These are phyloP conservation scores for Exophiala dermatitidis DNA, from an alignment of 2,329 filamentous ascomycete species.

Conservation along the genomic window DNA sequence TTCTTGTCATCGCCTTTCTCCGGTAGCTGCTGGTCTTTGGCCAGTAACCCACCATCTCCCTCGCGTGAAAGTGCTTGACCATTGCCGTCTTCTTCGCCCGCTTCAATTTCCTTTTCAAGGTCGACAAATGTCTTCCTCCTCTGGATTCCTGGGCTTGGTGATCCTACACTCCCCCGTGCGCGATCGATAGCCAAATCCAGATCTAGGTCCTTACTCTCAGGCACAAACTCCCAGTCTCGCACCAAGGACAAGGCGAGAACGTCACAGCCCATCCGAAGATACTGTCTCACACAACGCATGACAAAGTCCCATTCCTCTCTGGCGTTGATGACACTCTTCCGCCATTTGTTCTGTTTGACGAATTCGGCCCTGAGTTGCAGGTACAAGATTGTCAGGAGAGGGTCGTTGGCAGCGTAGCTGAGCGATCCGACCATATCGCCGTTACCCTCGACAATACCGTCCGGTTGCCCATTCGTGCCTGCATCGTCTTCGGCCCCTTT, in stretches of 20 bases:
- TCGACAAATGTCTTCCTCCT: conserved; percentile 54
- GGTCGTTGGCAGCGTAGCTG: conserved; percentile 82
- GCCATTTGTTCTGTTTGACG: conserved; percentile 75
- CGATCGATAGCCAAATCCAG: too few species aligned
- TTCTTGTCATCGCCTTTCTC: conserved; percentile 24
- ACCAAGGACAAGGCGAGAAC: conserved; percentile 75
- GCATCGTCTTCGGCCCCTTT: too few species aligned
- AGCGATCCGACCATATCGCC: conserved; percentile 54
- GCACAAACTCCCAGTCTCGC: conserved; percentile 46
- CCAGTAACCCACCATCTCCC: too few species aligned
- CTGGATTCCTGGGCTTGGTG: conserved; percentile 2
- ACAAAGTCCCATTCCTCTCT: conserved; percentile 83
- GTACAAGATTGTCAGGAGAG: conserved; percentile 72
- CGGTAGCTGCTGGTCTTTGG: conserved; percentile 24
- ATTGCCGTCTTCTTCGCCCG: conserved; percentile 30
- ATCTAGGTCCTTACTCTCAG: conserved; percentile 5
- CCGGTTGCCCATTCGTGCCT: too few species aligned
- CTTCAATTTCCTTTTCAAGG: conserved; percentile 57
- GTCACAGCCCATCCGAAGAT: conserved; percentile 89
- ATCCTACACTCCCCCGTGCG: not conserved
- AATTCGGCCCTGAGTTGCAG: conserved; percentile 74
- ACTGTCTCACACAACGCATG: conserved; percentile 73
- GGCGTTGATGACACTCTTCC: conserved; percentile 60
- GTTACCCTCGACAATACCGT: conserved; percentile 33
- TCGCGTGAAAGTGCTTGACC: too few species aligned